A percentile compares a stretch with the other conserved stretches of the same genome.
phyloP scores from a whole-genome alignment of 441 rosid species.

The Dalechampia spathulata region DNA sequence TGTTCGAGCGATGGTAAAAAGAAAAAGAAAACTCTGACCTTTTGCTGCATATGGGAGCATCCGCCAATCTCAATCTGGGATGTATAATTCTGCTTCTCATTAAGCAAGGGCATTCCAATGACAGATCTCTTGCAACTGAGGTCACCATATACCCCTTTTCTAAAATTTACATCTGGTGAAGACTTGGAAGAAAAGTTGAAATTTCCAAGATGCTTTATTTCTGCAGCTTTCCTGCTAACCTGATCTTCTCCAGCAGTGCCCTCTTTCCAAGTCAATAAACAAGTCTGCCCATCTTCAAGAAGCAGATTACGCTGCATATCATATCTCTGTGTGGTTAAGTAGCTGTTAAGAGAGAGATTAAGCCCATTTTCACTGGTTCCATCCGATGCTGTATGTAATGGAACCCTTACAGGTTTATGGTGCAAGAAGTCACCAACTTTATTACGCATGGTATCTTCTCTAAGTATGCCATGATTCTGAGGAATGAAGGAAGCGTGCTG shows the following conservation, averaged over 20 bases:
- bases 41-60: conserved; percentile 38
- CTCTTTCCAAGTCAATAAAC: conserved; percentile 29
- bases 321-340: conserved; percentile 30
- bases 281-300: conserved; percentile 20
- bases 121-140: conserved; percentile 26
- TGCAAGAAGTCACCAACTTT: conserved; percentile 24
- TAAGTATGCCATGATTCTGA: conserved; percentile 22
- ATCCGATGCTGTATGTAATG: conserved; percentile 28
- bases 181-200: conserved; percentile 33
- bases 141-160: conserved; percentile 29
- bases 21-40: conserved; percentile 39
- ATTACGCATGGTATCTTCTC: conserved; percentile 29
- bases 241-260: conserved; percentile 22
- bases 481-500: conserved; percentile 28
- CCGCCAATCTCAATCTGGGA: conserved; percentile 32
- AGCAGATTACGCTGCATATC: conserved; percentile 27
- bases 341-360: conserved; percentile 35
- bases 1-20: conserved; percentile 8
- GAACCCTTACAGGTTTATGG: conserved; percentile 19
- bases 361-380: conserved; percentile 30
- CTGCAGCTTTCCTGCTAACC: conserved; percentile 28
- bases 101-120: conserved; percentile 23
- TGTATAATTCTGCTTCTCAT: conserved; percentile 31
- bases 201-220: conserved; percentile 28
- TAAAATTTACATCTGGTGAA: conserved; percentile 24